Conservation (phyloP, 2,329 filamentous ascomycete species). For the Neophaeococcomyces aloes region DNA sequence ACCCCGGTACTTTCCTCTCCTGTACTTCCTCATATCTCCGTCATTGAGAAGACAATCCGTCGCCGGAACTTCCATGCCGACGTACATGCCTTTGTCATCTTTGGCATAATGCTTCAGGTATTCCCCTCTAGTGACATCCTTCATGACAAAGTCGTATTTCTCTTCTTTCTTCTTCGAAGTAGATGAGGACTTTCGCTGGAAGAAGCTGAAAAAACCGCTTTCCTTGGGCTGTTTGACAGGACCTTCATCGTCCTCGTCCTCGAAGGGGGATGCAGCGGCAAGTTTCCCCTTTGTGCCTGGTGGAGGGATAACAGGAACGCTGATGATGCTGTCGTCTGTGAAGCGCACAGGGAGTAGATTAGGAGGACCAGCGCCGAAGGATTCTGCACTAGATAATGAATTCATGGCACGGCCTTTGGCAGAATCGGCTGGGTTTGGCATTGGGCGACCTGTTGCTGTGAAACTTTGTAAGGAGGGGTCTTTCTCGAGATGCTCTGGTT, state of each 20-base stretch:
- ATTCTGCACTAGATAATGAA: slow-evolving; percentile 1
- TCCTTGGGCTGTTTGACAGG: background rate
- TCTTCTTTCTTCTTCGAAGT: background rate
- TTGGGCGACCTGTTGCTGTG: slow-evolving; percentile 12
- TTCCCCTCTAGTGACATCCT: slow-evolving; percentile 13
- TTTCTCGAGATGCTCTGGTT: background rate
- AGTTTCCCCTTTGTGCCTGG: background rate
- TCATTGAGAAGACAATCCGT: slow-evolving; percentile 17
- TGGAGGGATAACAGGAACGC: slow-evolving; percentile 14
- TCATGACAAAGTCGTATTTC: slow-evolving; percentile 12
- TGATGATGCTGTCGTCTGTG: slow-evolving; percentile 14
- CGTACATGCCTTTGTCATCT: slow-evolving; percentile 14
- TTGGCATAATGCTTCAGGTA: slow-evolving; percentile 20
- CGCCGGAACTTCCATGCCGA: slow-evolving; percentile 16
- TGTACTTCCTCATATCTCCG: slow-evolving; percentile 9
- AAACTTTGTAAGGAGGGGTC: slow-evolving; percentile 7
- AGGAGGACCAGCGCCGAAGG: slow-evolving; percentile 6
- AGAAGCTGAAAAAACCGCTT: slow-evolving; percentile 7
- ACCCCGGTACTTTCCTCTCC: no score
- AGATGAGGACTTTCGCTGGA: slow-evolving; percentile 7
- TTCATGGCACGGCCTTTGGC: slow-evolving; percentile 1
- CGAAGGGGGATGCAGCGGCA: background rate
- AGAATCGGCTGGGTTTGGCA: background rate
- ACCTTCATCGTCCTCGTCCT: slow-evolving; percentile 3
- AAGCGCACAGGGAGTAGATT: slow-evolving; percentile 12